phyloP scores from a whole-genome alignment of 306 rosid genomes.

The Lathyrus aphaca region DNA sequence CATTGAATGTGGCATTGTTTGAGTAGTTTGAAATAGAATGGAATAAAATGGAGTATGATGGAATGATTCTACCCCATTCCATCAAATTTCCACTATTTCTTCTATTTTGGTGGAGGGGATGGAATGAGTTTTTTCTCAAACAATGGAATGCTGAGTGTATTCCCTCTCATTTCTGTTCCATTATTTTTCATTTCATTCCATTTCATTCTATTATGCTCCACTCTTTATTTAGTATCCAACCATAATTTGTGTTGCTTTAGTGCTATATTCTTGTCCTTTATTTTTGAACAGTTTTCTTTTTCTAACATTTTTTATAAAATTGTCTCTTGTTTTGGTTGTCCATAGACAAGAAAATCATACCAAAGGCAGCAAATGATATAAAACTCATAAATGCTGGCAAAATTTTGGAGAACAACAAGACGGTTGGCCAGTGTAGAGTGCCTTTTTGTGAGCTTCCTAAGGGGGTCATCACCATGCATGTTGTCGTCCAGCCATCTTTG shows the following conservation, averaged over 20 bases:
- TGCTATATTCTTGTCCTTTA: slow-evolving; percentile 22
- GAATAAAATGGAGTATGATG: not conserved
- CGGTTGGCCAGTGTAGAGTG: slow-evolving; percentile 86
- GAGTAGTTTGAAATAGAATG: not conserved
- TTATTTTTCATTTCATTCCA: not conserved
- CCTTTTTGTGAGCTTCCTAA: slow-evolving; percentile 81
- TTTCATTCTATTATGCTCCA: not conserved
- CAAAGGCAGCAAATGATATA: slow-evolving; percentile 83
- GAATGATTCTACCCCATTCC: not conserved
- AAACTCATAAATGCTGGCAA: slow-evolving; percentile 84
- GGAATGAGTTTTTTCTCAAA: slow-evolving; percentile 19
- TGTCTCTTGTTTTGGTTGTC: slow-evolving; percentile 34
- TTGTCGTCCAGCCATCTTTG: slow-evolving; percentile 82
- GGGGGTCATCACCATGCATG: slow-evolving; percentile 90
- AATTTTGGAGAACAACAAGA: slow-evolving; percentile 89
- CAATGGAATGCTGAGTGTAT: not conserved
- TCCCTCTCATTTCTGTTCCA: not conserved
- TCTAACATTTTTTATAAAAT: slow-evolving; percentile 24
- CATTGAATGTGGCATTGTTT: slow-evolving; percentile 3
- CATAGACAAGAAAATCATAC: slow-evolving; percentile 73
- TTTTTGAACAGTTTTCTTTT: slow-evolving; percentile 2
- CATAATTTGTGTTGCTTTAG: slow-evolving; percentile 4
- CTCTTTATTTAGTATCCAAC: not conserved
- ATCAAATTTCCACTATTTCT: slow-evolving; percentile 3
- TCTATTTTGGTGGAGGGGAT: not conserved